A percentile compares a stretch with the other conserved stretches of the same genome.
phyloP scores from a whole-genome alignment of 1,284 basidiomycete genomes.

The Bjerkandera adusta region DNA sequence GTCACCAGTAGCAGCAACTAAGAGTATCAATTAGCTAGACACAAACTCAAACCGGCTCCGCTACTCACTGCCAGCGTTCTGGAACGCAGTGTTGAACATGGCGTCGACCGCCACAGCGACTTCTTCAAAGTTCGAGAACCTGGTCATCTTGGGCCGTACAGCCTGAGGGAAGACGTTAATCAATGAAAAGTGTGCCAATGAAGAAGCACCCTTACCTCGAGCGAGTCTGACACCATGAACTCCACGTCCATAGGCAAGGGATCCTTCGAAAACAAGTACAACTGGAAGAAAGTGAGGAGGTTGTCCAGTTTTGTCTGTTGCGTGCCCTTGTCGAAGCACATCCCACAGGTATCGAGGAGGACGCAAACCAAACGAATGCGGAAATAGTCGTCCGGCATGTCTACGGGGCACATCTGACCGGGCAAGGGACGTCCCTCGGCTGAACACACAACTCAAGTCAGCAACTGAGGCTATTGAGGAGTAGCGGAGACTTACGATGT shows the following conservation, averaged over 20 bases:
- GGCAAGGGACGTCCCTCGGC: slow-evolving; percentile 91
- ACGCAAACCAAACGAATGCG: slow-evolving; percentile 90
- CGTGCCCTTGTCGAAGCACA: slow-evolving; percentile 93
- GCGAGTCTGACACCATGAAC: slow-evolving; percentile 92
- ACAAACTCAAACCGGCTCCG: too few species aligned
- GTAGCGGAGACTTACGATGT: slow-evolving; percentile 66
- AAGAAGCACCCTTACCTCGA: slow-evolving; percentile 63
- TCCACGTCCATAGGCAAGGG: slow-evolving; percentile 94
- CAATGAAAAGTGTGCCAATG: slow-evolving; percentile 13
- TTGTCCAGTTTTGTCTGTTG: slow-evolving; percentile 91
- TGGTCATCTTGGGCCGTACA: slow-evolving; percentile 71
- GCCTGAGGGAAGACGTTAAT: too few species aligned
- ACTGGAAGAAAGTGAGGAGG: slow-evolving; percentile 91
- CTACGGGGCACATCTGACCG: slow-evolving; percentile 71
- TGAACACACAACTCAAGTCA: slow-evolving; percentile 31
- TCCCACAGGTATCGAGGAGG: slow-evolving; percentile 94
- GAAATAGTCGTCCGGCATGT: slow-evolving; percentile 96
- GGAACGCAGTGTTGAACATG: slow-evolving; percentile 70
- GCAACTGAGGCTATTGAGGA: slow-evolving; percentile 3
- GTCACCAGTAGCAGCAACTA: slow-evolving; percentile 42
- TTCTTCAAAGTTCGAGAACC: slow-evolving; percentile 77
- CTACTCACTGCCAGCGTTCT: slow-evolving; percentile 52
- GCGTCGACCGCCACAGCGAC: slow-evolving; percentile 88
- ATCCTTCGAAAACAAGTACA: slow-evolving; percentile 87
- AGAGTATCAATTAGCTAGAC: too few species aligned